Evolutionary conservation across 1,139 yeast genomes (phyloP).

Genomic region (Taphrina betulina): DNA sequence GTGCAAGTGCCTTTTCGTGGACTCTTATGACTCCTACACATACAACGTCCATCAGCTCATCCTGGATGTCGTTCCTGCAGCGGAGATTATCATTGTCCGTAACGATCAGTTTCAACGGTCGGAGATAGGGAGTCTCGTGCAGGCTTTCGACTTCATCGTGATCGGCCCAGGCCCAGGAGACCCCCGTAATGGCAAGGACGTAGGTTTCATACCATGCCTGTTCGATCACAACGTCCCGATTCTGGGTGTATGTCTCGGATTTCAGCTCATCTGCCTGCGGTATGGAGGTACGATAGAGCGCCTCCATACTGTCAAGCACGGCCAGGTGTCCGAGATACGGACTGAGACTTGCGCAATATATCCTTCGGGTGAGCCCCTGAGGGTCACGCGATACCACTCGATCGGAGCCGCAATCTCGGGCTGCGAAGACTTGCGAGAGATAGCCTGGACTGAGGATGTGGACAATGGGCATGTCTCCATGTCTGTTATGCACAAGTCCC

Average conservation of each 20-base stretch:
- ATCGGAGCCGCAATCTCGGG: slow-evolving; percentile 53
- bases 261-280: slow-evolving; percentile 74
- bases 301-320: slow-evolving; percentile 69
- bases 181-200: slow-evolving; percentile 63
- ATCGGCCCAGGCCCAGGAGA: slow-evolving; percentile 98
- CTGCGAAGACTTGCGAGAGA: slow-evolving; percentile 35
- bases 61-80: slow-evolving; percentile 50
- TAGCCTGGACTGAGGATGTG: slow-evolving; percentile 37
- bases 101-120: slow-evolving; percentile 63
- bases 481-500: slow-evolving; percentile 65
- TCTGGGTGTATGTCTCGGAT: slow-evolving; percentile 90
- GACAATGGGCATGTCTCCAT: slow-evolving; percentile 52
- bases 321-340: slow-evolving; percentile 65
- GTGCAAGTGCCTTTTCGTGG: slow-evolving; percentile 77
- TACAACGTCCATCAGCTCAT: slow-evolving; percentile 71
- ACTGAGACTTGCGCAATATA: slow-evolving; percentile 71
- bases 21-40: slow-evolving; percentile 93
- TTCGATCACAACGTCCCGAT: slow-evolving; percentile 58
- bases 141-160: slow-evolving; percentile 70
- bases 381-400: slow-evolving; percentile 87
- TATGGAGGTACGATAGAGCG: slow-evolving; percentile 59
- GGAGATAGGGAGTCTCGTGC: slow-evolving; percentile 46
- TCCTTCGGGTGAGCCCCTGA: slow-evolving; percentile 36
- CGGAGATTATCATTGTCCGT: slow-evolving; percentile 65
- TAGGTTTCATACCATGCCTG: slow-evolving; percentile 69